Evolutionary conservation across 352 stramenopile genomes (phyloP).

Genomic region (Pythium rishiriense): DNA sequence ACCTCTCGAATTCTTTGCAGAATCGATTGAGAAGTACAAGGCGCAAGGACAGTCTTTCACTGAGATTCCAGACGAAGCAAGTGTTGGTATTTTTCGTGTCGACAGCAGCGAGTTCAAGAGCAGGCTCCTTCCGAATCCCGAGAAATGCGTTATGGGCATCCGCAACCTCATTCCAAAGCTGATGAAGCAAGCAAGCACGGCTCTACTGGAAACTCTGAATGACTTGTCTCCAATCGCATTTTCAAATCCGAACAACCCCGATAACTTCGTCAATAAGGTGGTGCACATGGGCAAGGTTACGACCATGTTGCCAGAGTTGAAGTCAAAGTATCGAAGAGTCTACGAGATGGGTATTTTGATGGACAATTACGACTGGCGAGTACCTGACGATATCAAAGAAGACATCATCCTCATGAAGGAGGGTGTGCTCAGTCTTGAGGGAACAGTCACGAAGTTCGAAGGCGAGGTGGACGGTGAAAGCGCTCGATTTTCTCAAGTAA

Average conservation of each 20-base stretch:
- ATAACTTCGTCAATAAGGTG: slow-evolving; percentile 88
- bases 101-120: slow-evolving; percentile 89
- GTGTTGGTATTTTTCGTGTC: slow-evolving; percentile 92
- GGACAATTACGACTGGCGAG: slow-evolving; percentile 90
- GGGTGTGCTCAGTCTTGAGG: slow-evolving; percentile 88
- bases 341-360: slow-evolving; percentile 90
- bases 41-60: slow-evolving; percentile 76
- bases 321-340: slow-evolving; percentile 70
- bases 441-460: slow-evolving; percentile 88
- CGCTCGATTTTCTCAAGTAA: slow-evolving; percentile 87
- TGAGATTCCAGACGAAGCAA: slow-evolving; percentile 79
- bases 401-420: slow-evolving; percentile 94
- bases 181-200: slow-evolving; percentile 82
- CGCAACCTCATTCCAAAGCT: slow-evolving; percentile 84
- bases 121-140: slow-evolving; percentile 84
- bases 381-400: slow-evolving; percentile 92
- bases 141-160: slow-evolving; percentile 87
- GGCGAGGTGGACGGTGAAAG: slow-evolving; percentile 91
- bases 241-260: slow-evolving; percentile 60
- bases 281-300: slow-evolving; percentile 84
- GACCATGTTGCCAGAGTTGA: slow-evolving; percentile 62
- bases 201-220: slow-evolving; percentile 82
- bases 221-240: slow-evolving; percentile 85
- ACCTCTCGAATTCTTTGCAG: slow-evolving; percentile 76
- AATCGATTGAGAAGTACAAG: slow-evolving; percentile 84